These are phyloP conservation scores for Agroathelia rolfsii DNA, from an alignment of 1,284 basidiomycete genomes.

Conservation along the genomic window DNA sequence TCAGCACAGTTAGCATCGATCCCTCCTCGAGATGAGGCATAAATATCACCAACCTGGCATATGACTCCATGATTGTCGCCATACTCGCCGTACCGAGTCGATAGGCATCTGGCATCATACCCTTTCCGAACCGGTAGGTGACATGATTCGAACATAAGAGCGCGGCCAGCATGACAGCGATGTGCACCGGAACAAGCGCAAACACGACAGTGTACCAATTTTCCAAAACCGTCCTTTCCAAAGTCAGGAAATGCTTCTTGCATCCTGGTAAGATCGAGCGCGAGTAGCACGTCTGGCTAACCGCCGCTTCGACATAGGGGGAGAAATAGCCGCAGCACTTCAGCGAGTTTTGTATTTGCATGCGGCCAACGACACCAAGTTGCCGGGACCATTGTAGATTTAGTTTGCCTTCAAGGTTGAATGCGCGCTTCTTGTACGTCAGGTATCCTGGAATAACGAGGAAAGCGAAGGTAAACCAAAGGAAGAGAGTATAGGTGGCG, in stretches of 20 bases:
- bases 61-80: slow-evolving; percentile 56
- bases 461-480: slow-evolving; percentile 50
- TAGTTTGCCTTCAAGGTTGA: slow-evolving; percentile 57
- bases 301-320: slow-evolving; percentile 48
- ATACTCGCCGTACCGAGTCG: slow-evolving; percentile 45
- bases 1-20: slow-evolving; percentile 4
- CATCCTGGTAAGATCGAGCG: slow-evolving; percentile 46
- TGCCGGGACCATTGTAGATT: slow-evolving; percentile 47
- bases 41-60: slow-evolving; percentile 35
- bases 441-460: slow-evolving; percentile 53
- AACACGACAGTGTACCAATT: slow-evolving; percentile 50
- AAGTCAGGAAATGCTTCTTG: slow-evolving; percentile 42
- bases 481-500: slow-evolving; percentile 44
- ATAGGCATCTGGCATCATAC: slow-evolving; percentile 56
- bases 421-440: slow-evolving; percentile 49
- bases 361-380: slow-evolving; percentile 36
- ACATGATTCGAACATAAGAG: slow-evolving; percentile 54
- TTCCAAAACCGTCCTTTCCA: slow-evolving; percentile 37
- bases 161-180: slow-evolving; percentile 38
- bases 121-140: slow-evolving; percentile 59
- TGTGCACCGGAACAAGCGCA: slow-evolving; percentile 40
- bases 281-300: slow-evolving; percentile 47
- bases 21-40: neutral
- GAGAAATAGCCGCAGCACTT: slow-evolving; percentile 53
- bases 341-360: slow-evolving; percentile 48